Evolutionary conservation across 768 basidiomycete genomes (phyloP).

Genomic region (Tricholomella constricta): DNA sequence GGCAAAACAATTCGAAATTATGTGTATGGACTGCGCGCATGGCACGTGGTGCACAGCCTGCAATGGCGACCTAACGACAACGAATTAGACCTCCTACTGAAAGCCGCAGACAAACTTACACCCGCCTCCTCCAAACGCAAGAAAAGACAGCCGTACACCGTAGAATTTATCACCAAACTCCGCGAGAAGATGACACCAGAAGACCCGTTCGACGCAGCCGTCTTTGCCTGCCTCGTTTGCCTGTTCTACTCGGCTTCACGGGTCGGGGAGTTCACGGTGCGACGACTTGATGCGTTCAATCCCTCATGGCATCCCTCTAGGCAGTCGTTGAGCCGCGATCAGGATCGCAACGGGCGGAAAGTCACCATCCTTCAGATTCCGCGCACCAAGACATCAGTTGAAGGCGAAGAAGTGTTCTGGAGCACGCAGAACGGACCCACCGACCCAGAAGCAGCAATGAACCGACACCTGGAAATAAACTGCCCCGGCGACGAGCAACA

Average conservation of each 20-base stretch:
- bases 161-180: background rate
- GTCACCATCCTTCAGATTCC: slow-evolving; percentile 14
- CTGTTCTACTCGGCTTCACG: slow-evolving; percentile 17
- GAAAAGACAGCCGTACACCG: slow-evolving; percentile 32
- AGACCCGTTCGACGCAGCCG: slow-evolving; percentile 16
- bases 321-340: background rate
- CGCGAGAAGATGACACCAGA: background rate
- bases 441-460: slow-evolving; percentile 12
- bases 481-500: background rate
- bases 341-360: slow-evolving; percentile 1
- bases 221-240: slow-evolving; percentile 21
- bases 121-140: slow-evolving; percentile 30
- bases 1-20: slow-evolving; percentile 38
- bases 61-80: slow-evolving; percentile 28
- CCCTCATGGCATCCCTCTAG: slow-evolving; percentile 21
- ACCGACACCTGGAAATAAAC: slow-evolving; percentile 14
- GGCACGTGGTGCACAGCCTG: slow-evolving; percentile 46
- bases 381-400: slow-evolving; percentile 14
- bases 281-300: background rate
- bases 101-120: slow-evolving; percentile 28
- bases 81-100: slow-evolving; percentile 29
- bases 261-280: slow-evolving; percentile 10
- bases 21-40: slow-evolving; percentile 39
- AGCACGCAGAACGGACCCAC: slow-evolving; percentile 6
- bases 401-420: slow-evolving; percentile 20